A percentile compares a stretch with the other conserved stretches of the same genome.
Conservation (phyloP, 2,329 filamentous ascomycete genomes). For the Xylariaceae sp. region DNA sequence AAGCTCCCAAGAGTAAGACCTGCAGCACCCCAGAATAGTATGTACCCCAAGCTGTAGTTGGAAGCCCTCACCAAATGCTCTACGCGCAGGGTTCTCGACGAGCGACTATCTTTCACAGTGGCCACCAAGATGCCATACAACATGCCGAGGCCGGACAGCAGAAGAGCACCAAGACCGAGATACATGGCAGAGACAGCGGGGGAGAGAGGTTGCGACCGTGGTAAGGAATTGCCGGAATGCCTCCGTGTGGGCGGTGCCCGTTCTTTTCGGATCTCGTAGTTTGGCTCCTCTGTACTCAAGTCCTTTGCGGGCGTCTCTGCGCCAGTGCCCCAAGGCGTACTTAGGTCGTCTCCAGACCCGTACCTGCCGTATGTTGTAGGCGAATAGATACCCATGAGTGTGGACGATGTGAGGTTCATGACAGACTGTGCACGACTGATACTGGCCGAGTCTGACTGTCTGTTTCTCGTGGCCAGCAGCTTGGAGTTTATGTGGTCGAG, state of each 20-base stretch:
- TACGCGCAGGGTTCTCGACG: conserved; percentile 57
- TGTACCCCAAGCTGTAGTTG: conserved; percentile 60
- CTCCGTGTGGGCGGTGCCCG: conserved; percentile 35
- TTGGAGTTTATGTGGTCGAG: conserved; percentile 37
- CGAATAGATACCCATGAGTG: conserved; percentile 87
- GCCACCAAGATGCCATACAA: conserved; percentile 80
- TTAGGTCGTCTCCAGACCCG: conserved; percentile 41
- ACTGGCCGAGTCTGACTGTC: conserved; percentile 33
- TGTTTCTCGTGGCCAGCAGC: conserved; percentile 25
- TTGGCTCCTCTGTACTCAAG: conserved; percentile 34
- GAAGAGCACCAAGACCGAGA: conserved; percentile 52
- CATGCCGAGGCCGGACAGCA: conserved; percentile 77
- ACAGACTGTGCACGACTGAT: conserved; percentile 73
- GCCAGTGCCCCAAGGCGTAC: conserved; percentile 77
- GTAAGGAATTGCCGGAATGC: conserved; percentile 32
- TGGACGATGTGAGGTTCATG: conserved; percentile 83
- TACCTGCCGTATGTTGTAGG: conserved; percentile 55
- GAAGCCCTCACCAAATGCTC: conserved; percentile 40
- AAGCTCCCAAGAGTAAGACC: conserved; percentile 76
- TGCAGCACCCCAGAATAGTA: conserved; percentile 77
- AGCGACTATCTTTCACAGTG: conserved; percentile 69
- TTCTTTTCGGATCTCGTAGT: conserved; percentile 26
- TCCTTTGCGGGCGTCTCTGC: conserved; percentile 62
- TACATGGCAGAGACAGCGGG: conserved; percentile 42
- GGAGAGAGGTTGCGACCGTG: conserved; percentile 28